Percentiles rank a stretch among this genome's conserved stretches.
phyloP scores from a whole-genome alignment of 2,329 filamentous ascomycete species.

The Talaromyces sp. region DNA sequence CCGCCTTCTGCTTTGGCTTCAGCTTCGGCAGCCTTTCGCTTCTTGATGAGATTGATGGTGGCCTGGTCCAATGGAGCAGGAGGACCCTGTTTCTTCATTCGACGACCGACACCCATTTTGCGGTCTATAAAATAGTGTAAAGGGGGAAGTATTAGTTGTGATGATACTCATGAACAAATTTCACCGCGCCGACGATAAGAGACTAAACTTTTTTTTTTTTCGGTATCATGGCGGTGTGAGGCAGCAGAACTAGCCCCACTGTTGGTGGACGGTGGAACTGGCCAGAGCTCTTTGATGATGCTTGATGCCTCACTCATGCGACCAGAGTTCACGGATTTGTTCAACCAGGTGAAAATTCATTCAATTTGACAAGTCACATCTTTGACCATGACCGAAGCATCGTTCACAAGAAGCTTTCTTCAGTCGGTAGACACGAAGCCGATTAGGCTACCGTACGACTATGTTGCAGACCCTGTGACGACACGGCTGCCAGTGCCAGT shows the following conservation, averaged over 20 bases:
- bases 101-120: slow-evolving; percentile 81
- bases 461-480: slow-evolving; percentile 79
- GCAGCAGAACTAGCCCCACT: slow-evolving; percentile 14
- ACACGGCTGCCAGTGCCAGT: slow-evolving; percentile 76
- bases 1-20: slow-evolving; percentile 52
- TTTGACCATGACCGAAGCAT: slow-evolving; percentile 68
- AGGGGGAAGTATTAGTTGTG: neutral
- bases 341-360: neutral
- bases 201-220: slow-evolving; percentile 18
- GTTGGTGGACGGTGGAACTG: slow-evolving; percentile 12
- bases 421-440: slow-evolving; percentile 72
- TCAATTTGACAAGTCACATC: neutral
- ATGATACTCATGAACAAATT: neutral
- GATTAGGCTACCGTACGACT: slow-evolving; percentile 77
- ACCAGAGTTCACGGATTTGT: neutral
- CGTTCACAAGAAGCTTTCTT: slow-evolving; percentile 82
- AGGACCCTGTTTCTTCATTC: slow-evolving; percentile 85
- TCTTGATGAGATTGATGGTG: slow-evolving; percentile 59
- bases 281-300: slow-evolving; percentile 5
- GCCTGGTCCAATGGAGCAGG: slow-evolving; percentile 76
- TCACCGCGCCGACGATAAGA: slow-evolving; percentile 2
- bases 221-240: slow-evolving; percentile 11
- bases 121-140: neutral
- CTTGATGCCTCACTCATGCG: neutral
- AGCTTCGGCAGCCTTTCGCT: slow-evolving; percentile 76